phyloP scores from a whole-genome alignment of 2,329 filamentous ascomycete genomes.

The Hypoxylon rubiginosum region DNA sequence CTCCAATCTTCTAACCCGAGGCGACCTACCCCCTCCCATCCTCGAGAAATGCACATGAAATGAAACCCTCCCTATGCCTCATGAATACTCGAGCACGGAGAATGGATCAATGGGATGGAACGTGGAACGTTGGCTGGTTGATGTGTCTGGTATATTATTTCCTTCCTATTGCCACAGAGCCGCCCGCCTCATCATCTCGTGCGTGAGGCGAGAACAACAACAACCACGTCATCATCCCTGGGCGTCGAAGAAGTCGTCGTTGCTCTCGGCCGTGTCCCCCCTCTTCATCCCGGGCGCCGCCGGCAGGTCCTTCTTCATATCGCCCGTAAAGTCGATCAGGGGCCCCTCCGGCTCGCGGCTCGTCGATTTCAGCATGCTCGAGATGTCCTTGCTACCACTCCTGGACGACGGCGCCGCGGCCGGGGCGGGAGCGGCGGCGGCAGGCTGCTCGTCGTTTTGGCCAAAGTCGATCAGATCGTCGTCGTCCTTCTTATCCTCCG shows the following conservation, averaged over 20 bases:
- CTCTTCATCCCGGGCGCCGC: constrained; percentile 48
- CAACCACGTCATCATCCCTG: too few species aligned
- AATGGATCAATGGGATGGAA: not conserved
- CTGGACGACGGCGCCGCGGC: constrained; percentile 23
- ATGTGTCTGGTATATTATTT: not conserved
- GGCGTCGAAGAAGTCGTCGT: constrained; percentile 59
- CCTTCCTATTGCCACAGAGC: not conserved
- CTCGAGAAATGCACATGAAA: not conserved
- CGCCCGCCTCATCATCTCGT: not conserved
- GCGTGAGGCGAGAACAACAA: too few species aligned
- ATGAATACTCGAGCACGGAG: not conserved
- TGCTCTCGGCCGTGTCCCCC: constrained; percentile 54
- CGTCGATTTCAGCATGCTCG: constrained; percentile 61
- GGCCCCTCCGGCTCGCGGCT: constrained; percentile 63
- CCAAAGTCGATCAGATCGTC: constrained; percentile 71
- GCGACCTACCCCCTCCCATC: too few species aligned
- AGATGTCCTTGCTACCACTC: constrained; percentile 55
- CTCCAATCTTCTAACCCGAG: too few species aligned
- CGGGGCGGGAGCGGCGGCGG: constrained; percentile 15
- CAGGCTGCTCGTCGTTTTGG: constrained; percentile 54
- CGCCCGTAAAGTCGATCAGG: constrained; percentile 68
- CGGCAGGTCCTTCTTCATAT: constrained; percentile 66
- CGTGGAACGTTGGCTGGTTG: not conserved
- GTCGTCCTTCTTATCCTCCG: constrained; percentile 52
- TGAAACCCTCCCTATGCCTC: not conserved